phyloP scores from a whole-genome alignment of 495 filamentous ascomycete species.

The Penicillium coffeae region DNA sequence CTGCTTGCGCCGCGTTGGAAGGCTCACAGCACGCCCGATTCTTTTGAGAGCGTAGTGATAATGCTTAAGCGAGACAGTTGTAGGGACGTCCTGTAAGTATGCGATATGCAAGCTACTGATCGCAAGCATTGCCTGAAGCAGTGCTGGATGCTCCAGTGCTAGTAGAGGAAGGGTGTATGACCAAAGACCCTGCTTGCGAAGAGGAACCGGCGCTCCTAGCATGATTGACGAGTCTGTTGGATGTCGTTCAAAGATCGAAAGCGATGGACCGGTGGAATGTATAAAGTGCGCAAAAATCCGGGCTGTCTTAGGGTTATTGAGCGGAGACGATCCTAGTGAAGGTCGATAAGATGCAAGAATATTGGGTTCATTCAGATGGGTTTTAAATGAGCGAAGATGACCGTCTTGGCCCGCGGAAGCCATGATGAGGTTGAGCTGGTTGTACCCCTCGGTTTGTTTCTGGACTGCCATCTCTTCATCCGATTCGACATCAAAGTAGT shows the following conservation, averaged over 20 bases:
- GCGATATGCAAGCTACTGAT: slow-evolving; percentile 85
- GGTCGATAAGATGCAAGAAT: slow-evolving; percentile 77
- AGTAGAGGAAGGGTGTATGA: slow-evolving; percentile 83
- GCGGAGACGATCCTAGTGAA: slow-evolving; percentile 68
- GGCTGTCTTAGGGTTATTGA: slow-evolving; percentile 79
- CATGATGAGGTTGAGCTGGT: slow-evolving; percentile 44
- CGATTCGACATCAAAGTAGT: slow-evolving; percentile 60
- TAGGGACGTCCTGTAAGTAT: slow-evolving; percentile 66
- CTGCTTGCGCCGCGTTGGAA: slow-evolving; percentile 66
- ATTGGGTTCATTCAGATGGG: slow-evolving; percentile 62
- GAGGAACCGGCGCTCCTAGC: slow-evolving; percentile 62
- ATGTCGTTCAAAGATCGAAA: slow-evolving; percentile 86
- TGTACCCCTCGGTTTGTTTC: slow-evolving; percentile 52
- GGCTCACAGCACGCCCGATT: slow-evolving; percentile 68
- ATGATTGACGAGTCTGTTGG: slow-evolving; percentile 72
- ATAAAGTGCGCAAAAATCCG: slow-evolving; percentile 92
- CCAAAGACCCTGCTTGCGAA: slow-evolving; percentile 75
- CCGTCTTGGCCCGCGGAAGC: slow-evolving; percentile 48
- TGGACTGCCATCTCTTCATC: slow-evolving; percentile 63
- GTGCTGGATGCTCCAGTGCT: slow-evolving; percentile 74
- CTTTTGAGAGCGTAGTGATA: slow-evolving; percentile 82
- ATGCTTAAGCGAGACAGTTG: slow-evolving; percentile 81
- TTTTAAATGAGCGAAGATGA: slow-evolving; percentile 56
- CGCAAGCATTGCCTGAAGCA: slow-evolving; percentile 90
- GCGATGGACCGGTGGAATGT: slow-evolving; percentile 77